Percentiles rank a stretch among this genome's conserved stretches.
Evolutionary conservation across 208 protist species (phyloP).

Genomic region (Crithidia bombi): DNA sequence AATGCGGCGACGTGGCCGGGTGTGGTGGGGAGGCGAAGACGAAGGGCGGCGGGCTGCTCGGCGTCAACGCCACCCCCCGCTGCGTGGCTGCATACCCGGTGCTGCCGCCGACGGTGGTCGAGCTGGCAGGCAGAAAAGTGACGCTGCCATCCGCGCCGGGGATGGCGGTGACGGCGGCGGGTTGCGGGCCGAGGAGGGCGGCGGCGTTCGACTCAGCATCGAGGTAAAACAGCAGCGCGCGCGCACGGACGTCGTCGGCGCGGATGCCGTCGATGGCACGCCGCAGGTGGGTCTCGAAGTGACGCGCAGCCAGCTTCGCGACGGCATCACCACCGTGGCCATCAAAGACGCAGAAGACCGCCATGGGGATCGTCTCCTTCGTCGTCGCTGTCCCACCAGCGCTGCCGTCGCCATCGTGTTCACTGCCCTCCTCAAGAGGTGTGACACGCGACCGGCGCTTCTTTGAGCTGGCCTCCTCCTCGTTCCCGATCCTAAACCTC

Average conservation of each 20-base stretch:
- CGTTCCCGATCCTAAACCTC: not conserved
- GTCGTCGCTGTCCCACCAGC: not conserved
- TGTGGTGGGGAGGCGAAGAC: not conserved
- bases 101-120: not conserved
- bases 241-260: conserved; percentile 40
- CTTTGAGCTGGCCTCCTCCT: not conserved
- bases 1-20: not conserved
- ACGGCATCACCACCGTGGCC: conserved; percentile 83
- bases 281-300: conserved; percentile 69
- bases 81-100: conserved; percentile 2
- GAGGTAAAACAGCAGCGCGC: conserved; percentile 61
- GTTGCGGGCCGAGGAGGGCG: conserved; percentile 3
- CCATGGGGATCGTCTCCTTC: conserved; percentile 62
- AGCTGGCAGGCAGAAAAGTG: not conserved
- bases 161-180: conserved; percentile 16
- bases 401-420: not conserved
- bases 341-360: conserved; percentile 85
- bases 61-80: not conserved
- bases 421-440: conserved; percentile 5
- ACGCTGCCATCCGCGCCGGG: conserved; percentile 13
- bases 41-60: not conserved
- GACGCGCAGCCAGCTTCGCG: conserved; percentile 63
- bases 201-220: conserved; percentile 46
- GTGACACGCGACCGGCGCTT: not conserved
- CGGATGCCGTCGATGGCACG: conserved; percentile 45